These are phyloP conservation scores for Candida sojae DNA, from an alignment of 1,139 yeast species.

Conservation along the genomic window DNA sequence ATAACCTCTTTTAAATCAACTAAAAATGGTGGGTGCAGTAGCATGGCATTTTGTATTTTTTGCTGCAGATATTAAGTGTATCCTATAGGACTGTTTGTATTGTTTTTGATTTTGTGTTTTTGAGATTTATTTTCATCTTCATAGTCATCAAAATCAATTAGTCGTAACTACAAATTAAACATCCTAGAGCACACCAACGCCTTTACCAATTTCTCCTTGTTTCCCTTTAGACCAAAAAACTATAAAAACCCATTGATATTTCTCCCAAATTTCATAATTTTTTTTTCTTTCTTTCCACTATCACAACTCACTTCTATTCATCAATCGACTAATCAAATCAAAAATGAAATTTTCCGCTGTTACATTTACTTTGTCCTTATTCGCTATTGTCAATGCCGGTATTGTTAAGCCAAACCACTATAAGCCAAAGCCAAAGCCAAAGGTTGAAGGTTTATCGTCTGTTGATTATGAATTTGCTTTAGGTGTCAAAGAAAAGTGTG, in stretches of 20 bases:
- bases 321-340: not conserved
- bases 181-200: not conserved
- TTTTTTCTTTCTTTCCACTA: not conserved
- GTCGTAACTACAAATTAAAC: too few species aligned
- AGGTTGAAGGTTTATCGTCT: not conserved
- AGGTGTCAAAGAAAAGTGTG: constrained; percentile 9
- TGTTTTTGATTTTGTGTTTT: too few species aligned
- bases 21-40: too few species aligned
- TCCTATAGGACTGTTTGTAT: too few species aligned
- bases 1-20: too few species aligned
- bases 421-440: not conserved
- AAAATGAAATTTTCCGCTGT: constrained; percentile 4
- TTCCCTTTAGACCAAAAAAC: not conserved
- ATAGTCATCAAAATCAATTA: too few species aligned
- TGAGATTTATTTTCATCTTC: too few species aligned
- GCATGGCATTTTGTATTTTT: too few species aligned
- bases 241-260: not conserved
- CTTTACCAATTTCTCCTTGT: not conserved
- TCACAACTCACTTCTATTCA: not conserved
- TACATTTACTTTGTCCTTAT: not conserved
- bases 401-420: not conserved
- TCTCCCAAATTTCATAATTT: not conserved
- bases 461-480: constrained; percentile 10
- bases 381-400: constrained; percentile 3
- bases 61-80: too few species aligned